A percentile compares a stretch with the other conserved stretches of the same genome.
Conservation (phyloP, 306 rosid genomes). For the Crotalaria pallida region DNA sequence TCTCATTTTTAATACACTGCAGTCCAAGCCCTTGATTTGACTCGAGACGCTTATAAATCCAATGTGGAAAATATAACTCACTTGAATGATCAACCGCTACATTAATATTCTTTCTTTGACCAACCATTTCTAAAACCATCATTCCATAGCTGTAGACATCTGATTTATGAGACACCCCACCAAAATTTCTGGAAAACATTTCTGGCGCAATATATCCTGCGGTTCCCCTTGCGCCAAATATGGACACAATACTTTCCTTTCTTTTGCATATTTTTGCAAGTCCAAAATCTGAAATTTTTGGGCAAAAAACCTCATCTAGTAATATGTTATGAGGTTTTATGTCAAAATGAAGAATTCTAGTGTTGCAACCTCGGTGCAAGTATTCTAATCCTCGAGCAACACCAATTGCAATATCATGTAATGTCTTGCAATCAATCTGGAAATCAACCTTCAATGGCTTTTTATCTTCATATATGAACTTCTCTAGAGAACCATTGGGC, state of each 20-base stretch:
- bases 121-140: constrained; percentile 35
- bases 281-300: constrained; percentile 43
- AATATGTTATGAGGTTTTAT: constrained; percentile 48
- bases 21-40: constrained; percentile 20
- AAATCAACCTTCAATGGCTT: neutral
- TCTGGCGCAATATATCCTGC: constrained; percentile 40
- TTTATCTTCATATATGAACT: constrained; percentile 25
- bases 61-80: constrained; percentile 35
- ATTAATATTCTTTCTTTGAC: constrained; percentile 17
- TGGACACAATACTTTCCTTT: constrained; percentile 26
- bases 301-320: constrained; percentile 25
- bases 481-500: constrained; percentile 48
- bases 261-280: constrained; percentile 36
- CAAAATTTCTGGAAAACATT: constrained; percentile 28
- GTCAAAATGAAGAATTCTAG: constrained; percentile 42
- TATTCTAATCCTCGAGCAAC: constrained; percentile 45
- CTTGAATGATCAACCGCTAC: constrained; percentile 4
- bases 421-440: constrained; percentile 23
- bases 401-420: constrained; percentile 33
- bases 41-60: constrained; percentile 31
- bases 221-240: constrained; percentile 30
- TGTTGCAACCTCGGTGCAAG: constrained; percentile 35
- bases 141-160: constrained; percentile 42
- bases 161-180: constrained; percentile 31
- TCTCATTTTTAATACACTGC: neutral